A percentile compares a stretch with the other conserved stretches of the same genome.
Evolutionary conservation across 2,329 filamentous ascomycete species (phyloP).

Genomic region (Tolypocladium pustulatum): DNA sequence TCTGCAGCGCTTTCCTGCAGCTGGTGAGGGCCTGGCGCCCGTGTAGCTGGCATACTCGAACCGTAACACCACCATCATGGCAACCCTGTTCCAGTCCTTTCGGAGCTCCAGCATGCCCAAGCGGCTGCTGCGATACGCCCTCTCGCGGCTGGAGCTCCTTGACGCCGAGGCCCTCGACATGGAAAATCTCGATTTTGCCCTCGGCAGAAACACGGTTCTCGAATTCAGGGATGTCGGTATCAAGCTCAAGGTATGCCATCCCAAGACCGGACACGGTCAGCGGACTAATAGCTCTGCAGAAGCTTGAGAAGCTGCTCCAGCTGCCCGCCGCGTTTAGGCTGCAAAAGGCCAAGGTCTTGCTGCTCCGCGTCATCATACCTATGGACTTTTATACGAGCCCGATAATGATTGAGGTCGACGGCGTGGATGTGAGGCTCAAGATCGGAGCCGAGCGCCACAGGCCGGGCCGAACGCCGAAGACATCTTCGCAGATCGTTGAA

Average conservation of each 20-base stretch:
- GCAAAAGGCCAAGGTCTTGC: conserved; percentile 61
- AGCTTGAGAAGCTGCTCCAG: conserved; percentile 63
- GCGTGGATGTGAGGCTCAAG: conserved; percentile 60
- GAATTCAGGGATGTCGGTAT: conserved; percentile 82
- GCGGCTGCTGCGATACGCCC: conserved; percentile 74
- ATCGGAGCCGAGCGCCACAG: conserved; percentile 27
- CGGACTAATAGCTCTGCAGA: conserved; percentile 36
- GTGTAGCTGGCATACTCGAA: background rate
- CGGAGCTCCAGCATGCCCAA: conserved; percentile 70
- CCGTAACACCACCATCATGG: conserved; percentile 41
- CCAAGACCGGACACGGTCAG: background rate
- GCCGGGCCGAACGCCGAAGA: conserved; percentile 30
- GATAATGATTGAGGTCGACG: conserved; percentile 72
- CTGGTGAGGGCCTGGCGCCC: conserved; percentile 3
- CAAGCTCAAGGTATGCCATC: conserved; percentile 53
- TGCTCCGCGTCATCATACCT: conserved; percentile 73
- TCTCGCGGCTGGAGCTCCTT: conserved; percentile 74
- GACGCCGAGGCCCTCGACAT: conserved; percentile 81
- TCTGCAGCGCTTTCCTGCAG: conserved; percentile 8
- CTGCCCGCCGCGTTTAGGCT: conserved; percentile 65
- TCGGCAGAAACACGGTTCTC: conserved; percentile 72
- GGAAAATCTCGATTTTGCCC: conserved; percentile 73
- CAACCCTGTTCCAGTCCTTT: conserved; percentile 58
- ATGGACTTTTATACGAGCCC: conserved; percentile 80
- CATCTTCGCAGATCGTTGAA: conserved; percentile 16